Evolutionary conservation across 768 basidiomycete genomes (phyloP).

Genomic region (Boletus pseudopeckii): DNA sequence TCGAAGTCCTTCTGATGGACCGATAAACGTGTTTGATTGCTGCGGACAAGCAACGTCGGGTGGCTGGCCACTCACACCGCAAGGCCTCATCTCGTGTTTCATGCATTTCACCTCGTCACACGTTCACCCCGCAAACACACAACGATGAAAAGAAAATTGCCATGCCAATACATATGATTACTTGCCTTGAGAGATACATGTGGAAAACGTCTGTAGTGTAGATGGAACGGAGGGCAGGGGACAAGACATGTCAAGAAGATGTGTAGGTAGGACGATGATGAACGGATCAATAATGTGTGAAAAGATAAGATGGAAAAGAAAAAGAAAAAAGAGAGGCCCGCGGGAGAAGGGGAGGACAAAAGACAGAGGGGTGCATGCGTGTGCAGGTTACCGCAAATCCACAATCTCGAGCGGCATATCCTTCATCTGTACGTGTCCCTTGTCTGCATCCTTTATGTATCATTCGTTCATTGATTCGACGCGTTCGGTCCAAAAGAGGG

Average conservation of each 20-base stretch:
- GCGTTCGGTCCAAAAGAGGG: background rate
- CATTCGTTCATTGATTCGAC: background rate
- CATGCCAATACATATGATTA: background rate
- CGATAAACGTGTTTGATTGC: too few relatives aligned
- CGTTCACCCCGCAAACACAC: background rate
- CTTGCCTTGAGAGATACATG: constrained; percentile 7
- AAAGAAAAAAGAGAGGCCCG: background rate
- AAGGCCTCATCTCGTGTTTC: background rate
- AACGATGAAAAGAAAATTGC: background rate
- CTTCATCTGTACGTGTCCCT: constrained; percentile 78
- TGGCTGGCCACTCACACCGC: too few relatives aligned
- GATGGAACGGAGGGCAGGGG: background rate
- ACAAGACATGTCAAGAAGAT: background rate
- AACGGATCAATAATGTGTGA: background rate
- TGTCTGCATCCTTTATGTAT: constrained; percentile 67
- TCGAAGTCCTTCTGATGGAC: too few relatives aligned
- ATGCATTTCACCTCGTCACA: background rate
- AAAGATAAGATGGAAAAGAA: background rate
- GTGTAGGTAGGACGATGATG: background rate
- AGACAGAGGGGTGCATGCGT: background rate
- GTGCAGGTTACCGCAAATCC: constrained; percentile 55
- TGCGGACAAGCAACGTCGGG: too few relatives aligned
- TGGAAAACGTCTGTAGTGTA: constrained; percentile 1
- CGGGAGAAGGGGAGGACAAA: too few relatives aligned
- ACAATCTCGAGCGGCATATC: constrained; percentile 75